Evolutionary conservation across 768 basidiomycete genomes (phyloP), one percentile per base, ranked within the genome.

Genomic region (Hericium erinaceus): DNA sequence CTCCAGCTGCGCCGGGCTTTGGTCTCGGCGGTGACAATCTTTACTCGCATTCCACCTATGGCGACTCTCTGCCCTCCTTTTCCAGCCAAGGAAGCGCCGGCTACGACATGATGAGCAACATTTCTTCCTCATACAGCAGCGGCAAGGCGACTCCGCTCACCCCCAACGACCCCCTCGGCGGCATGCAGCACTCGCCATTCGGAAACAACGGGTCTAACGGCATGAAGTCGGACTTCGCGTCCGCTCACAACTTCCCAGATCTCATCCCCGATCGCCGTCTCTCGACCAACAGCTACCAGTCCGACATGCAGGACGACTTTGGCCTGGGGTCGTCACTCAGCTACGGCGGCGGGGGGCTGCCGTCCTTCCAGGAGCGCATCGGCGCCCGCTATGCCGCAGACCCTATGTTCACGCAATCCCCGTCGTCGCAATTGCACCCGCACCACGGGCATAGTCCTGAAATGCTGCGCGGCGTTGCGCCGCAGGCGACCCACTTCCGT

Each of bases 61-160:
- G 72, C 16, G 88, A 88, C 66, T 71, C 80, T 8, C 74, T 85
- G 0, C 77, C 81, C 16, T 71, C 83, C 11, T 87, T 85, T 70
- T 75, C 75, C 38, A 71, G 74, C 48, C 73, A 80, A 16, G 28
- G 24, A 10, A 79, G 74, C 62, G 67, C 74, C 56, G 75, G 75
- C 67, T 76, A 82, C 11, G 89, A 86, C 70, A 85, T 85, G 67
- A 82, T 84, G 68, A 73, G 74, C 68, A 80, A 79, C 61, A 72
- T 85, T 20, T 74, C 83, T 22, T 83, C 84, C 3, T 84, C 83
- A 15, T 81, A 83, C 72, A 78, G 76, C 73, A 84, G 57, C 52
- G 87, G 86, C 60, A 89, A 88, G 70, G 84, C 83, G 52, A 89
- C 89, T 18, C 86, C 89, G 0, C 74, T 88, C 48, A 85, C 85